These are phyloP conservation scores for Powellomyces hirtus DNA, from an alignment of 192 early-diverging fungal genomes.

Conservation along the genomic window DNA sequence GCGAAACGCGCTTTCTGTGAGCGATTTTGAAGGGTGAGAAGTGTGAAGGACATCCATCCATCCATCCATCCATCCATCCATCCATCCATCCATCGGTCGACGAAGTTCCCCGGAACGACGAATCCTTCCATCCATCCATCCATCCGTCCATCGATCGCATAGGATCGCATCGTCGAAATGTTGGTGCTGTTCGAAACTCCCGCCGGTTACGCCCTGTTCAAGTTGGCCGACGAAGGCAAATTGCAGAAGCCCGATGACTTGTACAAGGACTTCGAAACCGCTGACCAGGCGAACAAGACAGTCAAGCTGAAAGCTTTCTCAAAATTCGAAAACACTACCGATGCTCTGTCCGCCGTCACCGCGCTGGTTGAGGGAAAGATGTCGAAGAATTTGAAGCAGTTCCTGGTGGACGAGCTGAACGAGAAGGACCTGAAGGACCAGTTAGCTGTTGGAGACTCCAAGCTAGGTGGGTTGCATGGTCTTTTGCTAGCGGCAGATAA, in stretches of 20 bases:
- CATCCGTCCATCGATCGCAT: neutral
- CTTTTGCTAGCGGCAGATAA: too few relatives aligned
- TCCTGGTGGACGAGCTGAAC: conserved; percentile 79
- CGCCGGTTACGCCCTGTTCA: conserved; percentile 96
- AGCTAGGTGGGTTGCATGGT: conserved; percentile 70
- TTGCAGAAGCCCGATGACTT: conserved; percentile 82
- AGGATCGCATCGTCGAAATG: conserved; percentile 39
- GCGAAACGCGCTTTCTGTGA: too few relatives aligned
- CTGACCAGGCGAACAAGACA: conserved; percentile 84
- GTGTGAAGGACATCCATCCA: too few relatives aligned
- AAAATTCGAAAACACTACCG: conserved; percentile 98
- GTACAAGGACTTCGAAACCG: conserved; percentile 84
- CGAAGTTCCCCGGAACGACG: too few relatives aligned
- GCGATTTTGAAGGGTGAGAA: too few relatives aligned
- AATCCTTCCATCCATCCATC: neutral
- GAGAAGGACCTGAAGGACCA: conserved; percentile 90
- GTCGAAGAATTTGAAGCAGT: conserved; percentile 90
- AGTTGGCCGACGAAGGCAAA: conserved; percentile 87
- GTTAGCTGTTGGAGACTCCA: conserved; percentile 88
- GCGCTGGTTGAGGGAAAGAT: conserved; percentile 95
- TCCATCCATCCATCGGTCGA: conserved; percentile 11
- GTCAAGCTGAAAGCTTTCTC: conserved; percentile 94
- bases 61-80: conserved; percentile 18
- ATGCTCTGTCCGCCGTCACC: conserved; percentile 94
- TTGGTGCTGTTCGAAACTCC: conserved; percentile 96